Base-by-base conservation (phyloP, 768 basidiomycete genomes). In the Suillus weaverae region DNA sequence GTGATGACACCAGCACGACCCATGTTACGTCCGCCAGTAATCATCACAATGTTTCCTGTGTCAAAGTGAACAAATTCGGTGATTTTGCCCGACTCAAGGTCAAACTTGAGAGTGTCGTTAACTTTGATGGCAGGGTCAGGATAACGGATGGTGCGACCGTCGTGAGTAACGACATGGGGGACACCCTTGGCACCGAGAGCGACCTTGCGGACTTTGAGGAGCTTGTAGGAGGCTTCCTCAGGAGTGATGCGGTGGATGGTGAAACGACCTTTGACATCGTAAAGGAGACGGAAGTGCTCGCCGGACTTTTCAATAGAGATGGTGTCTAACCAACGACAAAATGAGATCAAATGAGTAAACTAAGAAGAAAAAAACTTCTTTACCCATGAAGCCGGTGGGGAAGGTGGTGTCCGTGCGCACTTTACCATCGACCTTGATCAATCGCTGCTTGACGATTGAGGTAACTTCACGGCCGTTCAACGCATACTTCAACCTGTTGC, bases 21-120 rank as follows among this genome's bases (percentile, higher is more conserved):
- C 95, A 98, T 98, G 90, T 99, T 99, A 78, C 97, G 95, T 68
- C 97, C 97, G 76, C 97, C 97, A 67, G 97, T 99, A 82, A 97
- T 87, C 85, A 97, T 94, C 78, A 93, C 94, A 69, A 97, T 88
- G 84, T 98, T 97, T 66, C 97, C 96, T 48, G 93, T 94, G 76
- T 99, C 97, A 77, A 99, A 99, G 80, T 94, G 92, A 78, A 97
- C 90, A 75, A 87, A 93, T 74, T 96, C 92, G 62, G 80, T 86
- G 77, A 99, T 95, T 84, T 98, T 97, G 81, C 86, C 86, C 80
- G 94, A 90, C 78, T 94, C 92, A 67, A 99, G 83, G 81, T 99
- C 97, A 77, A 91, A 99, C 81, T 94, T 97, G 80, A 99, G 88
- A 61, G 95, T 95, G 83, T 99, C 97, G 85, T 99, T 97, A 79